Conservation (phyloP, 306 rosid genomes). For the Quercus bicolor region DNA sequence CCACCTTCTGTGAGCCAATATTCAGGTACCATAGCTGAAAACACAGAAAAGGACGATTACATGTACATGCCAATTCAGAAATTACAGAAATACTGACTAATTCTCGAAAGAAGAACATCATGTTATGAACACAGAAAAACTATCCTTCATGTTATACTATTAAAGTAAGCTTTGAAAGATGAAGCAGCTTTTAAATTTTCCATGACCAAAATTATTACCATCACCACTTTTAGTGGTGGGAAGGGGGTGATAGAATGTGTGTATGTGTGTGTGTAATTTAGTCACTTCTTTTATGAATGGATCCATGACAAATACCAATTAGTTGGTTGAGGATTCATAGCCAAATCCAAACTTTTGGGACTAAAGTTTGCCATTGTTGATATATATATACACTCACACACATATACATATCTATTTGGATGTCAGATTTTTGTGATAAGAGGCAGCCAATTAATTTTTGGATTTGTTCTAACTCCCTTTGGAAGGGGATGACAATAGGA, state of each 20-base stretch:
- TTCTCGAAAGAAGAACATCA: not conserved
- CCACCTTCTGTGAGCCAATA: slow-evolving; percentile 99
- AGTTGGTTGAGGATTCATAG: too few relatives aligned
- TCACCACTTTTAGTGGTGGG: not conserved
- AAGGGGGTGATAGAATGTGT: too few relatives aligned
- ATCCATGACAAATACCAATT: too few relatives aligned
- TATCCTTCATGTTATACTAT: slow-evolving; percentile 5
- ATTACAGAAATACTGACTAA: not conserved
- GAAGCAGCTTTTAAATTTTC: slow-evolving; percentile 6
- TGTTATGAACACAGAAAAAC: not conserved
- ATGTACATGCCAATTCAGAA: slow-evolving; percentile 19
- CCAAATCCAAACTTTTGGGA: too few relatives aligned
- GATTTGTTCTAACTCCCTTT: not conserved
- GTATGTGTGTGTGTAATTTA: too few relatives aligned
- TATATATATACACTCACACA: too few relatives aligned
- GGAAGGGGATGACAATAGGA: not conserved
- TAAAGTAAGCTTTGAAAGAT: slow-evolving; percentile 5
- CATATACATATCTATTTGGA: too few relatives aligned
- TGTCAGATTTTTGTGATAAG: too few relatives aligned
- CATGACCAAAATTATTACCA: not conserved
- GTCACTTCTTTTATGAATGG: too few relatives aligned
- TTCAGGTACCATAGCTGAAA: slow-evolving; percentile 92
- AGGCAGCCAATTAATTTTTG: too few relatives aligned
- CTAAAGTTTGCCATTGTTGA: too few relatives aligned
- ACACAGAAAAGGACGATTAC: slow-evolving; percentile 6